Percentiles rank a stretch among this genome's conserved stretches.
Conservation (phyloP, 2,329 filamentous ascomycete genomes). For the Microsporum canis region DNA sequence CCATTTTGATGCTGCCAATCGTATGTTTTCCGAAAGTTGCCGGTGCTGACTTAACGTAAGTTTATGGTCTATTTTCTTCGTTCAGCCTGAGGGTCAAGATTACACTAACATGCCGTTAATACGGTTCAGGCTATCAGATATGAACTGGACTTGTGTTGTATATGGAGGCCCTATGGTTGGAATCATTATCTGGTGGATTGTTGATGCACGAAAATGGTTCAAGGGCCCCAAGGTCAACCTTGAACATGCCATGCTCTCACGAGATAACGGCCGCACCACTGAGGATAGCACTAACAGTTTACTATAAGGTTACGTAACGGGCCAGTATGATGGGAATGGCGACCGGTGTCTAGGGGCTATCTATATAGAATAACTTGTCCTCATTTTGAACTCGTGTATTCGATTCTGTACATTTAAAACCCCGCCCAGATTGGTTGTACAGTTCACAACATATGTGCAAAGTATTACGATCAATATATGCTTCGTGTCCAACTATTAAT, state of each 20-base stretch:
- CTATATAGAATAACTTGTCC: not conserved
- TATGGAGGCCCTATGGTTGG: conserved; percentile 54
- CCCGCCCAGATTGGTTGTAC: too few species aligned
- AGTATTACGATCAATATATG: too few species aligned
- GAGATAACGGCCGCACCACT: not conserved
- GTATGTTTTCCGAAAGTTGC: conserved; percentile 52
- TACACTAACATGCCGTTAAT: conserved; percentile 1
- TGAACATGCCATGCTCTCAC: conserved; percentile 33
- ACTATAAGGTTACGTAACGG: not conserved
- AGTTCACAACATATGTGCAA: too few species aligned
- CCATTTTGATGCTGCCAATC: conserved; percentile 56
- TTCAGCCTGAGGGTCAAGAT: not conserved
- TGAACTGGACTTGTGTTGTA: conserved; percentile 61
- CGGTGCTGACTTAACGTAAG: conserved; percentile 43
- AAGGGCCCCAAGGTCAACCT: conserved; percentile 59
- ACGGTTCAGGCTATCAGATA: conserved; percentile 32
- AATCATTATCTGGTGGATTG: conserved; percentile 50
- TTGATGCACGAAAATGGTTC: conserved; percentile 57
- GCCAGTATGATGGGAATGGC: not conserved
- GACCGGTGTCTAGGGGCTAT: not conserved
- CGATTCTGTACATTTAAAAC: too few species aligned
- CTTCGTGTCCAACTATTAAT: too few species aligned
- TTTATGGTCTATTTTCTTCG: not conserved
- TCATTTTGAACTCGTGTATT: too few species aligned
- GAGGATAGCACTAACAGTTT: not conserved